Percentiles rank a stretch among this genome's conserved stretches.
Evolutionary conservation across 2,329 filamentous ascomycete species (phyloP).

Genomic region (Phialophora chinensis): DNA sequence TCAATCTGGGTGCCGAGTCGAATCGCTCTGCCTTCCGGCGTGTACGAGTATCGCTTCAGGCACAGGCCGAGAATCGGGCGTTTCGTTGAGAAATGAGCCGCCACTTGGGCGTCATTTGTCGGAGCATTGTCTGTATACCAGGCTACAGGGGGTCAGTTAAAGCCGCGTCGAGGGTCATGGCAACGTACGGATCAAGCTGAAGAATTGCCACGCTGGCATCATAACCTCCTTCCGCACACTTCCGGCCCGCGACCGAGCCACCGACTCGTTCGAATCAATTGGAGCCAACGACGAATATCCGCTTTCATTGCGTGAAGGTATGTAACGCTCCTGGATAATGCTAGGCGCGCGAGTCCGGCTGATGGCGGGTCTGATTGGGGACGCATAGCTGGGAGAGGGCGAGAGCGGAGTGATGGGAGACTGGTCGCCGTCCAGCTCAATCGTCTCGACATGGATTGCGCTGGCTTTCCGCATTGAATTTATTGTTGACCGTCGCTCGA

Average conservation of each 20-base stretch:
- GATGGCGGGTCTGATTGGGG: constrained; percentile 37
- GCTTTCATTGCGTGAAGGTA: constrained; percentile 53
- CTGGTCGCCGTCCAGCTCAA: constrained; percentile 45
- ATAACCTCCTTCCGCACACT: constrained; percentile 77
- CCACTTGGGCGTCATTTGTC: constrained; percentile 76
- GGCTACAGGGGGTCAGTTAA: constrained; percentile 61
- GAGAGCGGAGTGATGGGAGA: constrained; percentile 45
- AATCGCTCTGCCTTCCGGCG: constrained; percentile 69
- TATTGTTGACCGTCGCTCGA: constrained; percentile 66
- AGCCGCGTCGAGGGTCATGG: constrained; percentile 33
- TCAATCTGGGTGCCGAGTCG: constrained; percentile 85
- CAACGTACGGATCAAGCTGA: constrained; percentile 81
- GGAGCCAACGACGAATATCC: constrained; percentile 44
- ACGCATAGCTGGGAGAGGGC: constrained; percentile 43
- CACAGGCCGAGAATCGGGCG: constrained; percentile 90
- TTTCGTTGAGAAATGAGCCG: constrained; percentile 81
- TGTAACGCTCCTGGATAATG: constrained; percentile 53
- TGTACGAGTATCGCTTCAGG: constrained; percentile 85
- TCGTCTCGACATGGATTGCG: constrained; percentile 50
- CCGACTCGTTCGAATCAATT: constrained; percentile 43
- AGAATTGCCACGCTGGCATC: constrained; percentile 98
- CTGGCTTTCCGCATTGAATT: constrained; percentile 52
- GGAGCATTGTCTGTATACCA: constrained; percentile 79
- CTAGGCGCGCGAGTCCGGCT: constrained; percentile 45
- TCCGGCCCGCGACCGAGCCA: constrained; percentile 44